A percentile compares a stretch with the other conserved stretches of the same genome.
phyloP scores from a whole-genome alignment of 2,329 filamentous ascomycete species.

The Xenoacremonium recifei region DNA sequence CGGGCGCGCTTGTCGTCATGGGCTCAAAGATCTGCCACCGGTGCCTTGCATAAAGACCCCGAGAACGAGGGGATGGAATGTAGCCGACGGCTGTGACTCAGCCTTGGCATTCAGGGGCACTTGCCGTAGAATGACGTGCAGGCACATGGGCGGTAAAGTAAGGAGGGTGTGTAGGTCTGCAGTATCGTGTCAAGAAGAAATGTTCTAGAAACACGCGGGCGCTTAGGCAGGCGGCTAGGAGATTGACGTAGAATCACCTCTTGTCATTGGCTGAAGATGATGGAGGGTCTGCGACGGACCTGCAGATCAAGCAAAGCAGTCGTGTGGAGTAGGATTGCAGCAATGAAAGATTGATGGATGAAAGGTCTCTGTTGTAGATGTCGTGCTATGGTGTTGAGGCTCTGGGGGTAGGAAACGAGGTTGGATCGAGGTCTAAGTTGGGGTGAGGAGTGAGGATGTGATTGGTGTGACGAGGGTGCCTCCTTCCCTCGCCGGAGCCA shows the following conservation, averaged over 20 bases:
- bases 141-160: conserved; percentile 14
- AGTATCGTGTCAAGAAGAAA: conserved; percentile 7
- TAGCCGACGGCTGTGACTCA: conserved; percentile 5
- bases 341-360: not conserved
- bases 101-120: too few species aligned
- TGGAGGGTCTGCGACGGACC: not conserved
- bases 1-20: conserved; percentile 3
- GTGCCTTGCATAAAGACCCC: conserved; percentile 11
- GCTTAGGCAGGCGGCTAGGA: conserved; percentile 26
- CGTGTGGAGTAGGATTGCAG: not conserved
- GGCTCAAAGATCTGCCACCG: conserved; percentile 1
- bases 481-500: not conserved
- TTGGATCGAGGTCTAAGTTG: conserved; percentile 2
- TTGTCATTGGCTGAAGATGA: conserved; percentile 8
- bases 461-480: conserved; percentile 13
- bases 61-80: conserved; percentile 1
- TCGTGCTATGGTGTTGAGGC: conserved; percentile 24
- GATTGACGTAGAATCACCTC: not conserved
- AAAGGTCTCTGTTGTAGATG: not conserved
- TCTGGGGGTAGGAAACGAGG: conserved; percentile 17
- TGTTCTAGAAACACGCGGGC: conserved; percentile 18
- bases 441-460: conserved; percentile 3
- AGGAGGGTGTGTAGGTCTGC: conserved; percentile 11
- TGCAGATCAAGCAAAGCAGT: not conserved
- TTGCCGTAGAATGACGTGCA: conserved; percentile 13